phyloP scores from a whole-genome alignment of 148 eudicot genomes.

The Silene conica region DNA sequence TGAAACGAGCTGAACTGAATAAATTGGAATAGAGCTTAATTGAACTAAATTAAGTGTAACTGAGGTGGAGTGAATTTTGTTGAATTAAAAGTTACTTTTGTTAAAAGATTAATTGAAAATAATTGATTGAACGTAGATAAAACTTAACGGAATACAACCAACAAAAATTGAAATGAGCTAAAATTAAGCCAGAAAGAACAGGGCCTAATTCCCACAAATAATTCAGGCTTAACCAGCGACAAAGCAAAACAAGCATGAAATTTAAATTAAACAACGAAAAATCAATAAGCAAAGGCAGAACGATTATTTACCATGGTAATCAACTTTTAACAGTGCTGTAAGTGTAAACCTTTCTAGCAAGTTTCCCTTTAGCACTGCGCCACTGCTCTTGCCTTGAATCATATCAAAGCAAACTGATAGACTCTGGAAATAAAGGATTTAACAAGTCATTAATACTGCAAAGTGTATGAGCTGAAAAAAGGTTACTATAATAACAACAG shows the following conservation, averaged over 20 bases:
- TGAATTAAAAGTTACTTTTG: no score
- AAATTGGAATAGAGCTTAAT: no score
- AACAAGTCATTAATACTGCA: not conserved
- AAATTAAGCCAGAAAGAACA: no score
- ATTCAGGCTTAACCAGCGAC: not conserved
- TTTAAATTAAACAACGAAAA: not conserved
- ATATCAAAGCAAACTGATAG: not conserved
- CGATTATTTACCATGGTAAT: conserved; percentile 1
- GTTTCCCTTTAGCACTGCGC: not conserved
- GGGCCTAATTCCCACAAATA: not conserved
- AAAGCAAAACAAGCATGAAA: not conserved
- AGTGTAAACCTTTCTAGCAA: not conserved
- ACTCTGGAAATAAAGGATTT: not conserved
- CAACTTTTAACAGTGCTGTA: not conserved
- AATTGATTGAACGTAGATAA: no score
- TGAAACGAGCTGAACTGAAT: no score
- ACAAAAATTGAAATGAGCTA: no score
- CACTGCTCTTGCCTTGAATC: not conserved
- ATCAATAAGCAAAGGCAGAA: not conserved
- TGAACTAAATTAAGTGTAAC: no score
- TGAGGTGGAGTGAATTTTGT: no score
- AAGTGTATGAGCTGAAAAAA: not conserved
- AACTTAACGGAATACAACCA: no score
- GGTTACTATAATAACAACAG: not conserved
- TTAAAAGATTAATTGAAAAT: no score